phyloP scores from a whole-genome alignment of 164 flowering plant species.

The Vitis amurensis region DNA sequence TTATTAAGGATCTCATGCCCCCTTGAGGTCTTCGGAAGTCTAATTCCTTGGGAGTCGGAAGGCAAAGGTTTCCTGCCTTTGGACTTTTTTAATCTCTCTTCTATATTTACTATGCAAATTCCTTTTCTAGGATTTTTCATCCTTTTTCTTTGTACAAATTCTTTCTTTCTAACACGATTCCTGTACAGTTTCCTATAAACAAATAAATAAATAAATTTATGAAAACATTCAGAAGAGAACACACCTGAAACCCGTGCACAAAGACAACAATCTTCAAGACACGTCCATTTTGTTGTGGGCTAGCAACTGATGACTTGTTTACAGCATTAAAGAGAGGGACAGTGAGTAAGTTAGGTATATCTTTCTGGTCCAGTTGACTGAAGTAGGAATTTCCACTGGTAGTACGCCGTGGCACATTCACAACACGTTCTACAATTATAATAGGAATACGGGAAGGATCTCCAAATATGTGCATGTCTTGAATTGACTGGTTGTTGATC shows the following conservation, averaged over 20 bases:
- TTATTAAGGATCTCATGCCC: too few species aligned
- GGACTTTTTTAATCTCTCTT: too few species aligned
- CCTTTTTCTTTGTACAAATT: too few species aligned
- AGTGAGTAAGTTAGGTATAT: constrained; percentile 24
- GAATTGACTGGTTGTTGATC: constrained; percentile 86
- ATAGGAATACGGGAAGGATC: constrained; percentile 83
- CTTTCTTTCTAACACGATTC: too few species aligned
- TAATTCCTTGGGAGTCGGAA: too few species aligned
- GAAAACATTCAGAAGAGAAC: constrained; percentile 13
- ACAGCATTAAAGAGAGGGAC: constrained; percentile 27
- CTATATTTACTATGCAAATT: too few species aligned
- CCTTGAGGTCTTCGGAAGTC: too few species aligned
- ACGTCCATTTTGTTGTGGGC: constrained; percentile 46
- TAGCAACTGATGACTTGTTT: constrained; percentile 33
- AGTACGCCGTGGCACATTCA: constrained; percentile 64
- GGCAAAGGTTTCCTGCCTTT: too few species aligned
- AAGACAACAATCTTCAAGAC: constrained; percentile 76
- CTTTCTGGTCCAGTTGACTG: constrained; percentile 39
- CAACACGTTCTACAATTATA: constrained; percentile 76
- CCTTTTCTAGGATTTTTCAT: too few species aligned
- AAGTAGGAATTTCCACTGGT: constrained; percentile 65
- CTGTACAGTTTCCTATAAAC: too few species aligned
- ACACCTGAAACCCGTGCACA: constrained; percentile 98
- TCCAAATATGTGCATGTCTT: constrained; percentile 89
- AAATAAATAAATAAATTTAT: too few species aligned